phyloP scores from a whole-genome alignment of 345 rosid species.

The Bruguiera parviflora region DNA sequence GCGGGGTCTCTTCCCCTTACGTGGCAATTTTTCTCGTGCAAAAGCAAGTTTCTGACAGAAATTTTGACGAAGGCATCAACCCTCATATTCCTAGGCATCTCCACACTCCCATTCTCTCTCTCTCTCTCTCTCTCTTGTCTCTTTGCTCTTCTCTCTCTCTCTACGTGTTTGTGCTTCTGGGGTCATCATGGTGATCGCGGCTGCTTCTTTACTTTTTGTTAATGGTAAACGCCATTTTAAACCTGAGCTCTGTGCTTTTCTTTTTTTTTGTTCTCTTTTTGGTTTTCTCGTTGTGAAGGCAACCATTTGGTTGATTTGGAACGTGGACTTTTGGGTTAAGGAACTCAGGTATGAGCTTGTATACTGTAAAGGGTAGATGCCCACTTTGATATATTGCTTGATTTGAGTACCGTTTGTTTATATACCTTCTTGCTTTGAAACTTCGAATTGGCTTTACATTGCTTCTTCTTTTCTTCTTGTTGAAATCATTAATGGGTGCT shows the following conservation, averaged over 20 bases:
- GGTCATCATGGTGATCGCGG: conserved; percentile 72
- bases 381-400: conserved; percentile 3
- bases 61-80: neutral
- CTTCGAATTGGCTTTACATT: neutral
- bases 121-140: neutral
- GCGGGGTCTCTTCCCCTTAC: neutral
- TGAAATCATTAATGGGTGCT: too few relatives aligned
- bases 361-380: neutral
- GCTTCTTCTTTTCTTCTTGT: too few relatives aligned
- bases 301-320: neutral
- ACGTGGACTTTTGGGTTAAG: neutral
- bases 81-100: conserved; percentile 12
- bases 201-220: conserved; percentile 52
- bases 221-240: conserved; percentile 37
- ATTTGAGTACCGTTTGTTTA: neutral
- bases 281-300: neutral
- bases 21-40: neutral
- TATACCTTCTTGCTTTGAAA: neutral
- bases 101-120: neutral
- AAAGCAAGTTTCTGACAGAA: neutral
- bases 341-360: neutral
- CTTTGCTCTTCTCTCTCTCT: neutral
- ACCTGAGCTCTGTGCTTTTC: neutral
- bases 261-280: conserved; percentile 4
- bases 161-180: neutral